Evolutionary conservation across 768 basidiomycete genomes (phyloP).

Genomic region (Amanita exitialis): DNA sequence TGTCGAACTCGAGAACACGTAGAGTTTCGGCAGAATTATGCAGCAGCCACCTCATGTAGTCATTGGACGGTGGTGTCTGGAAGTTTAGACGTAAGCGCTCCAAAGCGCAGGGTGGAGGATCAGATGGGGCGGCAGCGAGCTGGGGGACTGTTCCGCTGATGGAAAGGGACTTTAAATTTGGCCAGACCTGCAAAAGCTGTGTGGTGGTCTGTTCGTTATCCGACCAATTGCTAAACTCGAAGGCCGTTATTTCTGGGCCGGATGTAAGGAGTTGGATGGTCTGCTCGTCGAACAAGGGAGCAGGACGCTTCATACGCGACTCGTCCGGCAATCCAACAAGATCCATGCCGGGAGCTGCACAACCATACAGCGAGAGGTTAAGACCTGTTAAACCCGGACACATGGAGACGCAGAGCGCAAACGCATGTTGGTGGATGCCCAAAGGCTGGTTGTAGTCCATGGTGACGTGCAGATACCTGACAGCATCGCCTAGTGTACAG

Average conservation of each 20-base stretch:
- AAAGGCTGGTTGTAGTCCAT: slow-evolving; percentile 63
- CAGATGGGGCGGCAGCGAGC: slow-evolving; percentile 29
- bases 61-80: slow-evolving; percentile 49
- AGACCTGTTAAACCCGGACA: slow-evolving; percentile 54
- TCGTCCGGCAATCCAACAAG: slow-evolving; percentile 36
- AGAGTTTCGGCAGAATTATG: slow-evolving; percentile 43
- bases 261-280: slow-evolving; percentile 42
- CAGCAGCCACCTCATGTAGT: slow-evolving; percentile 64
- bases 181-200: slow-evolving; percentile 58
- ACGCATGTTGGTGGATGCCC: slow-evolving; percentile 42
- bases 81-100: slow-evolving; percentile 53
- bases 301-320: slow-evolving; percentile 36
- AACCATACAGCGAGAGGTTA: slow-evolving; percentile 50
- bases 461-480: slow-evolving; percentile 42
- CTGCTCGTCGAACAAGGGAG: slow-evolving; percentile 42
- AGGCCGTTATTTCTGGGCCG: slow-evolving; percentile 41
- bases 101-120: slow-evolving; percentile 38
- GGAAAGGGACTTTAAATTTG: slow-evolving; percentile 43
- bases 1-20: slow-evolving; percentile 43
- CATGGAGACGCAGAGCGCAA: slow-evolving; percentile 44
- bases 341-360: slow-evolving; percentile 38
- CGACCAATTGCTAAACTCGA: slow-evolving; percentile 68
- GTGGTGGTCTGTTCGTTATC: slow-evolving; percentile 44
- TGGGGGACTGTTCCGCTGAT: slow-evolving; percentile 51
- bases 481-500: slow-evolving; percentile 39